Evolutionary conservation across 1,284 basidiomycete genomes (phyloP).

Genomic region (Peniophora sp.): DNA sequence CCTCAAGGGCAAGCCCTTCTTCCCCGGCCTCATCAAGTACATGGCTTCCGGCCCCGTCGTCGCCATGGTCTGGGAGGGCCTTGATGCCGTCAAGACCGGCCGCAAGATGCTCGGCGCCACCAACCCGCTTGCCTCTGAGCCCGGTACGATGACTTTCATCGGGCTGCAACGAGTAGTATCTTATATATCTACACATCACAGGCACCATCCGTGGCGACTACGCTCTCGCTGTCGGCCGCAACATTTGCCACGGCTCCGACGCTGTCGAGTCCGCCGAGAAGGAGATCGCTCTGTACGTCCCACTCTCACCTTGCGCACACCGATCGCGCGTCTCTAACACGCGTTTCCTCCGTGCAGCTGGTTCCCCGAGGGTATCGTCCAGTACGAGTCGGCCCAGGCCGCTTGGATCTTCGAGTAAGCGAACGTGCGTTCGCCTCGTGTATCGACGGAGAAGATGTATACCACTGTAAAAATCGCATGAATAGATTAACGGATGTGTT

Average conservation of each 20-base stretch:
- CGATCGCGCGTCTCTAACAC: background rate
- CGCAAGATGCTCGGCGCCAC: conserved; percentile 95
- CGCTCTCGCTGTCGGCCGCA: conserved; percentile 87
- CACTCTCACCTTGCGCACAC: background rate
- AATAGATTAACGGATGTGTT: too few relatives aligned
- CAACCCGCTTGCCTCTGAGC: conserved; percentile 87
- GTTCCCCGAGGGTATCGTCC: conserved; percentile 78
- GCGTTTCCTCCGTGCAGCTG: conserved; percentile 39
- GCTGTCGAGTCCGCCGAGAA: conserved; percentile 85
- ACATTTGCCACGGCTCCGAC: conserved; percentile 94
- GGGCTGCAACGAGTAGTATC: background rate
- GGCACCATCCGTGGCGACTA: conserved; percentile 91
- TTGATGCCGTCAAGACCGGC: conserved; percentile 95
- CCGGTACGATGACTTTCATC: conserved; percentile 44
- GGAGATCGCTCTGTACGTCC: conserved; percentile 80
- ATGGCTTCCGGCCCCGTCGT: conserved; percentile 95
- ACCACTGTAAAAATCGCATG: too few relatives aligned
- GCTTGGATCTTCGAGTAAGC: conserved; percentile 81
- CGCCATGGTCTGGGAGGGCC: conserved; percentile 95
- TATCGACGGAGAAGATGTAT: too few relatives aligned
- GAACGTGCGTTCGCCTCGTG: conserved; percentile 1
- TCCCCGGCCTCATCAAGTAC: conserved; percentile 89
- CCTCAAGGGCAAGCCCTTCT: conserved; percentile 87
- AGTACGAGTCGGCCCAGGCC: conserved; percentile 67
- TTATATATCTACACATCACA: conserved; percentile 17